phyloP scores from a whole-genome alignment of 805 yeast genomes.

The Candida orba region DNA sequence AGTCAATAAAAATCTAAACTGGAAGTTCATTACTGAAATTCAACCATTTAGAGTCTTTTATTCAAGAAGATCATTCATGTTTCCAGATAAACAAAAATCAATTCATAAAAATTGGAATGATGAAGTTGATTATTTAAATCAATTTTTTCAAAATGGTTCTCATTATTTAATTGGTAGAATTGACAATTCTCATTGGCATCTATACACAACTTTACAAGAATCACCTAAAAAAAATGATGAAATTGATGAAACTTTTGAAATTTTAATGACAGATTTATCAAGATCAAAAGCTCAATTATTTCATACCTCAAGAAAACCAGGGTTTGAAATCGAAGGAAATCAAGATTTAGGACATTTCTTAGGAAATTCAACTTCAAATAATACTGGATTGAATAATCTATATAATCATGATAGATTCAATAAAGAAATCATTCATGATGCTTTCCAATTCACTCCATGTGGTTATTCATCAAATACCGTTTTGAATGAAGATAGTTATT shows the following conservation, averaged over 20 bases:
- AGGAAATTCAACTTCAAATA: slow-evolving; percentile 62
- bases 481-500: slow-evolving; percentile 53
- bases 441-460: slow-evolving; percentile 89
- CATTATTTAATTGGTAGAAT: slow-evolving; percentile 76
- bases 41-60: slow-evolving; percentile 68
- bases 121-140: slow-evolving; percentile 66
- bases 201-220: slow-evolving; percentile 55
- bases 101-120: slow-evolving; percentile 82
- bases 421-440: slow-evolving; percentile 52
- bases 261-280: slow-evolving; percentile 82
- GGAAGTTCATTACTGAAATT: slow-evolving; percentile 30
- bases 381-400: slow-evolving; percentile 55
- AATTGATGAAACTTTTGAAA: slow-evolving; percentile 73
- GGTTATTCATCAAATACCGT: slow-evolving; percentile 90
- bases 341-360: slow-evolving; percentile 73
- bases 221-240: slow-evolving; percentile 12
- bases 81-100: slow-evolving; percentile 75
- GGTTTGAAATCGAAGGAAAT: slow-evolving; percentile 38
- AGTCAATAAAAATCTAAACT: slow-evolving; percentile 33
- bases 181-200: slow-evolving; percentile 84
- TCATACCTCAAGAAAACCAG: slow-evolving; percentile 40
- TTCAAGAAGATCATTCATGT: slow-evolving; percentile 88
- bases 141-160: slow-evolving; percentile 52
- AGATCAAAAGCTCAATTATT: slow-evolving; percentile 51
- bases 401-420: slow-evolving; percentile 29